A percentile compares a stretch with the other conserved stretches of the same genome.
Evolutionary conservation across 257 asterid species (phyloP).

Genomic region (Fraxinus americana): DNA sequence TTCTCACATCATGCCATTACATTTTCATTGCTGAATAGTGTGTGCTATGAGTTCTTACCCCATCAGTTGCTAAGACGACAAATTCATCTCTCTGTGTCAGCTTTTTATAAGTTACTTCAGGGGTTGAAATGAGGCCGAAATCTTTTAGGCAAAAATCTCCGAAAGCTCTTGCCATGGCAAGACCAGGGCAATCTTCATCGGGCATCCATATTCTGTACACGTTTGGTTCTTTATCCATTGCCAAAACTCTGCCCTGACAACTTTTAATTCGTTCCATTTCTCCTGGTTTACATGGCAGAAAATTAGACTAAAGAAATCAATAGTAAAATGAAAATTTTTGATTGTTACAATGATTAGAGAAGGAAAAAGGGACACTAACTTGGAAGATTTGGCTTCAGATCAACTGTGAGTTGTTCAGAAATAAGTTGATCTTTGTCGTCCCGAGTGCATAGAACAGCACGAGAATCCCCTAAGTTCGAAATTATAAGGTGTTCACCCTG

Average conservation of each 20-base stretch:
- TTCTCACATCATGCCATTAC: not conserved
- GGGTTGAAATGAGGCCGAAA: constrained; percentile 74
- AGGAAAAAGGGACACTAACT: constrained; percentile 35
- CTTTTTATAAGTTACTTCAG: constrained; percentile 57
- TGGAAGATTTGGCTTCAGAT: constrained; percentile 83
- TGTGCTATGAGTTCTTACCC: constrained; percentile 51
- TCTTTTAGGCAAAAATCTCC: constrained; percentile 92
- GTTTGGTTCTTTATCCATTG: constrained; percentile 81
- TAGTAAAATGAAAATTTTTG: not conserved
- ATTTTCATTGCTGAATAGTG: not conserved
- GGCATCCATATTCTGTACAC: constrained; percentile 93
- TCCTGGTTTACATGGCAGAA: constrained; percentile 35
- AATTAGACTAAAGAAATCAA: not conserved
- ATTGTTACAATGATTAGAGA: not conserved
- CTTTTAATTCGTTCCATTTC: constrained; percentile 60
- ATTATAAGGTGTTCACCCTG: constrained; percentile 81
- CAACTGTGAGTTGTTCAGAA: constrained; percentile 78
- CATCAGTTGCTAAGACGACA: constrained; percentile 85
- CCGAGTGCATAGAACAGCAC: constrained; percentile 71
- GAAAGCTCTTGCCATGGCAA: constrained; percentile 93
- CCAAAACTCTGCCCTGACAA: constrained; percentile 71
- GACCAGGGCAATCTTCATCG: constrained; percentile 84
- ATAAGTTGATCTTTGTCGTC: constrained; percentile 54
- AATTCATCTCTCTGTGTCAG: constrained; percentile 69
- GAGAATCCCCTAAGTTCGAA: constrained; percentile 83